Evolutionary conservation across 306 rosid genomes (phyloP).

Genomic region (Glycyrrhiza uralensis): DNA sequence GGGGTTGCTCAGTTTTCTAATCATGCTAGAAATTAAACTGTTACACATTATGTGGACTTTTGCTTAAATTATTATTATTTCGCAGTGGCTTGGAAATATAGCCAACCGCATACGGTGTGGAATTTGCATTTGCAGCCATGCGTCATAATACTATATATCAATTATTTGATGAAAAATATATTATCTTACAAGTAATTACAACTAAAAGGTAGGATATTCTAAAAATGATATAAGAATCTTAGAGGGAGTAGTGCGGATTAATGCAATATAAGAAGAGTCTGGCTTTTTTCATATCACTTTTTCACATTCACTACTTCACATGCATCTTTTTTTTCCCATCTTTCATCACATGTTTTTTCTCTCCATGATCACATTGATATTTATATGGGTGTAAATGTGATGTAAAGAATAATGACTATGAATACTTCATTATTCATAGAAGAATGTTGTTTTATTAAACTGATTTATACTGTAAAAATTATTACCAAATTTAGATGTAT

Average conservation of each 20-base stretch:
- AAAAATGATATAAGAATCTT: too few relatives aligned
- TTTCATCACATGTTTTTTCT: too few relatives aligned
- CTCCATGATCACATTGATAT: too few relatives aligned
- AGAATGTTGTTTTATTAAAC: background rate
- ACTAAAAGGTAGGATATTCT: too few relatives aligned
- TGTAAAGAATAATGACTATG: too few relatives aligned
- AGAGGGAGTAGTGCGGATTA: background rate
- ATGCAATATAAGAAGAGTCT: too few relatives aligned
- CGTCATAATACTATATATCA: too few relatives aligned
- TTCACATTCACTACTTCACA: background rate
- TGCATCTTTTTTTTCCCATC: background rate
- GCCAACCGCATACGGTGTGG: background rate
- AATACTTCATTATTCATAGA: too few relatives aligned
- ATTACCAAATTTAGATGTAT: background rate
- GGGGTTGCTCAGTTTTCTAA: slow-evolving; percentile 15
- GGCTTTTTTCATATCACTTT: background rate
- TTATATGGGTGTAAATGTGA: too few relatives aligned
- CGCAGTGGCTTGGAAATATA: background rate
- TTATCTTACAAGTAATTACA: too few relatives aligned
- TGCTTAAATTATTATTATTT: background rate
- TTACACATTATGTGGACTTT: background rate
- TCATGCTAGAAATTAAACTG: background rate
- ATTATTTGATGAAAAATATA: too few relatives aligned
- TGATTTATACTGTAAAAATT: background rate
- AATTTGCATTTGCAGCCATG: slow-evolving; percentile 1